A percentile compares a stretch with the other conserved stretches of the same genome.
Evolutionary conservation across 179 eudicot genomes (phyloP).

Genomic region (Nepenthes alata): DNA sequence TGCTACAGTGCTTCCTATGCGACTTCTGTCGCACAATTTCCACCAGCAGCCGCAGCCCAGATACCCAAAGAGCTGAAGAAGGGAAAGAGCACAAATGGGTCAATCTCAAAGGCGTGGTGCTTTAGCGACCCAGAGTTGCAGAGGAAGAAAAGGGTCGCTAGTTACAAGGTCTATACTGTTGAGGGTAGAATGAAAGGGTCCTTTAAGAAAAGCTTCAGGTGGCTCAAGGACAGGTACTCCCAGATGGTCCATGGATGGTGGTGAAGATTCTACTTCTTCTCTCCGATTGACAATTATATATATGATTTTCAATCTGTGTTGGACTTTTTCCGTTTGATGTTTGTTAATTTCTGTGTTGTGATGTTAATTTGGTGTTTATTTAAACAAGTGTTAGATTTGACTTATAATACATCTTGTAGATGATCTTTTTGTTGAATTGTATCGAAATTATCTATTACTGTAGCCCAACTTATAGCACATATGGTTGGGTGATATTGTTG

Average conservation of each 20-base stretch:
- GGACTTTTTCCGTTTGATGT: no score
- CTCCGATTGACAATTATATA: no score
- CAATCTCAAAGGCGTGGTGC: constrained; percentile 40
- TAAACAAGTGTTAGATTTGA: no score
- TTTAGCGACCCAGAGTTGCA: constrained; percentile 63
- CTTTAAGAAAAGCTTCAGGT: constrained; percentile 53
- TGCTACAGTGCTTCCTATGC: constrained; percentile 37
- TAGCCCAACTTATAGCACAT: no score
- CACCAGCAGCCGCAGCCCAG: constrained; percentile 6
- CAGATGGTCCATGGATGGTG: constrained; percentile 34
- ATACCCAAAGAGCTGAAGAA: constrained; percentile 35
- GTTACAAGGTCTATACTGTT: constrained; percentile 56
- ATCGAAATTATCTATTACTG: no score
- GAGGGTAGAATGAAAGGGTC: constrained; percentile 64
- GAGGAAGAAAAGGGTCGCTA: constrained; percentile 68
- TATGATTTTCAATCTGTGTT: no score
- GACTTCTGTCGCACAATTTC: constrained; percentile 3
- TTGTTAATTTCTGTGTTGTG: no score
- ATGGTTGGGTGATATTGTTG: no score
- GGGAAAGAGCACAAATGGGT: constrained; percentile 36
- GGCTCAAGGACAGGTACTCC: constrained; percentile 60
- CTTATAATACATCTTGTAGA: no score
- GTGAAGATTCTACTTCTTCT: constrained; percentile 1
- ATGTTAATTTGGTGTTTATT: no score
- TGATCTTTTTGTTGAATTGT: no score